phyloP scores from a whole-genome alignment of 2,329 filamentous ascomycete species.

The Akanthomyces dipterigenus region DNA sequence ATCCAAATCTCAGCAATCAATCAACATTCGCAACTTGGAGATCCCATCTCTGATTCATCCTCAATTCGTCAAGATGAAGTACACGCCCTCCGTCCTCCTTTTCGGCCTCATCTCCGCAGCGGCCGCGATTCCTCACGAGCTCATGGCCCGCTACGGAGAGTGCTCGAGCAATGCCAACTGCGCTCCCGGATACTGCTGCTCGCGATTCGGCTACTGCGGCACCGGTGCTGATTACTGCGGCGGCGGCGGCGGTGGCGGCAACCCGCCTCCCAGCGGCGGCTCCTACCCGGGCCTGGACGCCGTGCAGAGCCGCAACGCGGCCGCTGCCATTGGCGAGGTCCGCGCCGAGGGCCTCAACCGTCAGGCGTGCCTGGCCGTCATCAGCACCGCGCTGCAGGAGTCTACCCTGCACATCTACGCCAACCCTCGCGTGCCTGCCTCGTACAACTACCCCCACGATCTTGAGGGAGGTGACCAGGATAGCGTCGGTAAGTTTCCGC shows the following conservation, averaged over 20 bases:
- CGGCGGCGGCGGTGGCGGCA: constrained; percentile 5
- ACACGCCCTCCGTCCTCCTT: background rate
- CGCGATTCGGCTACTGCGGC: constrained; percentile 17
- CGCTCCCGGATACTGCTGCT: constrained; percentile 15
- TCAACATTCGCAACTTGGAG: background rate
- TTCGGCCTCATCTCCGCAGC: background rate
- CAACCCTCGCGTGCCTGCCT: constrained; percentile 3
- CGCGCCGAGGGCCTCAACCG: background rate
- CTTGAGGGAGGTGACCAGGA: constrained; percentile 8
- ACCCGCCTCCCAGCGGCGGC: background rate
- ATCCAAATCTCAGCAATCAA: background rate
- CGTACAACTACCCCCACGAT: constrained; percentile 11
- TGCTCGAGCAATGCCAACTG: constrained; percentile 16
- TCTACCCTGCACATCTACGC: constrained; percentile 9
- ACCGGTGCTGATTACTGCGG: constrained; percentile 17
- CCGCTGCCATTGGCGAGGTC: constrained; percentile 8
- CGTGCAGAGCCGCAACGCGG: constrained; percentile 9
- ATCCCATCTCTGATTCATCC: background rate
- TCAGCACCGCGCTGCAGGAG: constrained; percentile 10
- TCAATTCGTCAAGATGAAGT: background rate
- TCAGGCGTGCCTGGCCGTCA: constrained; percentile 7
- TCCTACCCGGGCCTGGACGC: constrained; percentile 2
- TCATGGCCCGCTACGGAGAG: constrained; percentile 13
- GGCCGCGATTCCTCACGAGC: background rate
- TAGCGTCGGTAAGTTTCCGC: background rate